Evolutionary conservation across 345 rosid genomes (phyloP).

Genomic region (Noccaea bulbosa): DNA sequence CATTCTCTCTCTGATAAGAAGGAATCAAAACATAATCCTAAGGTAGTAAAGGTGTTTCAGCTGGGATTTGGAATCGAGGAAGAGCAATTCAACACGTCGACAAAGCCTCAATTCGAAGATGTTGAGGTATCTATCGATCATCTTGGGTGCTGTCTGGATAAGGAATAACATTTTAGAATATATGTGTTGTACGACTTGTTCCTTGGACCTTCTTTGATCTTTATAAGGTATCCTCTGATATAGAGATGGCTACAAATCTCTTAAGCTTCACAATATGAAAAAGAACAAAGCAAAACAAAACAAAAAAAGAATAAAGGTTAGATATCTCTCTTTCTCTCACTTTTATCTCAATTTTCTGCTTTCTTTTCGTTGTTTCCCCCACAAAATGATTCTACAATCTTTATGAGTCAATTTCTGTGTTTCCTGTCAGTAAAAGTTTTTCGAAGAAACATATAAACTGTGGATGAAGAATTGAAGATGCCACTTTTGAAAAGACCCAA

Average conservation of each 20-base stretch:
- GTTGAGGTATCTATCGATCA: constrained; percentile 33
- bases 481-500: constrained; percentile 28
- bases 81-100: constrained; percentile 20
- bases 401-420: constrained; percentile 35
- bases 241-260: constrained; percentile 19
- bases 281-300: constrained; percentile 1
- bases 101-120: constrained; percentile 24
- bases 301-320: constrained; percentile 33
- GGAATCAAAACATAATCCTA: constrained; percentile 32
- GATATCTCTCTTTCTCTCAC: constrained; percentile 1
- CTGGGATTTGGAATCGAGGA: constrained; percentile 21
- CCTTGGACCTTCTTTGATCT: constrained; percentile 24
- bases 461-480: constrained; percentile 21
- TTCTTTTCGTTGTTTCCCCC: constrained; percentile 25
- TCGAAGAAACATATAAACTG: constrained; percentile 8
- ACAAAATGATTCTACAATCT: constrained; percentile 37
- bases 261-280: constrained; percentile 19
- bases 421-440: constrained; percentile 35
- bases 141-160: constrained; percentile 34
- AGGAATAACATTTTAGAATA: constrained; percentile 31
- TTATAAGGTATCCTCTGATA: constrained; percentile 30
- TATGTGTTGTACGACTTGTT: constrained; percentile 29
- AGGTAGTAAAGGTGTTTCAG: constrained; percentile 13
- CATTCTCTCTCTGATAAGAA: constrained; percentile 26
- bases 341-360: constrained; percentile 10